Conservation (phyloP, 192 early-diverging fungal genomes). For the Paraglomus occultum region DNA sequence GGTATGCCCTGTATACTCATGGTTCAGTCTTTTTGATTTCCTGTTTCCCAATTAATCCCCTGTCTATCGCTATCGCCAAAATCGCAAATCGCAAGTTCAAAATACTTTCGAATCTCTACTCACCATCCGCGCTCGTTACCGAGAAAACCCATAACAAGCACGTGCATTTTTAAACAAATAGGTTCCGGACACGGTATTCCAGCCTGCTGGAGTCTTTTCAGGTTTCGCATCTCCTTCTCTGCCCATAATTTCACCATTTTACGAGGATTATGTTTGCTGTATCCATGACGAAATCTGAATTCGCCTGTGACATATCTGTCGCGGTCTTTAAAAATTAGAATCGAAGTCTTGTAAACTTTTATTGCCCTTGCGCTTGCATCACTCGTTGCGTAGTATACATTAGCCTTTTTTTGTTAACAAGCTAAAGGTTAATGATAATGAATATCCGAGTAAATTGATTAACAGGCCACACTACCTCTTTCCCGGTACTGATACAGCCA, state of each 20-base stretch:
- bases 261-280: constrained; percentile 88
- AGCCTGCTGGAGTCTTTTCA: constrained; percentile 83
- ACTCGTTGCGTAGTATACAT: constrained; percentile 97
- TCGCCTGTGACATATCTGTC: constrained; percentile 97
- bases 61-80: constrained; percentile 1
- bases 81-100: neutral
- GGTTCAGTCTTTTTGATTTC: constrained; percentile 4
- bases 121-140: constrained; percentile 88
- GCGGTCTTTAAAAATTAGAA: constrained; percentile 95
- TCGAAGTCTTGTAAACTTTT: constrained; percentile 99
- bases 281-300: constrained; percentile 93
- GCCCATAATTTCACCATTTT: constrained; percentile 99
- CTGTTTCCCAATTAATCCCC: constrained; percentile 8
- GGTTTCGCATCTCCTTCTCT: constrained; percentile 98
- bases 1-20: constrained; percentile 65
- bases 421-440: constrained; percentile 27
- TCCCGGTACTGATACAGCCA: constrained; percentile 97
- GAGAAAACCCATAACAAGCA: constrained; percentile 93
- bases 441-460: neutral
- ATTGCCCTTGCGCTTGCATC: constrained; percentile 82
- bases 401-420: constrained; percentile 56
- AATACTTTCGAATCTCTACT: neutral
- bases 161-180: constrained; percentile 84
- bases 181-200: constrained; percentile 92
- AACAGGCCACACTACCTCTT: constrained; percentile 59